phyloP scores from a whole-genome alignment of 2,329 filamentous ascomycete genomes.

The Cladosporium velox region DNA sequence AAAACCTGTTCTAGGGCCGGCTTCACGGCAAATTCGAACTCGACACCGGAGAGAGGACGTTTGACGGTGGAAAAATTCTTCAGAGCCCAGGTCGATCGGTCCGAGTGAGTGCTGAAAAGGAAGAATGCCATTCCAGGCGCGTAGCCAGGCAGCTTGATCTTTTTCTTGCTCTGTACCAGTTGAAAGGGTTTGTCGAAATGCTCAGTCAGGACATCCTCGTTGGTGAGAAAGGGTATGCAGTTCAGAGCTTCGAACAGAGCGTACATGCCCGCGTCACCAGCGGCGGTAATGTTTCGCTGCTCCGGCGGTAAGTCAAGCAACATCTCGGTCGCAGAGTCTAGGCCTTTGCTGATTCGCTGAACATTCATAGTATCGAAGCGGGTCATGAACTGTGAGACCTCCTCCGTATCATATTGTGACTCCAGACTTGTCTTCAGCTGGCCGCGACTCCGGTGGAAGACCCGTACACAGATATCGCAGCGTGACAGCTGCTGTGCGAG shows the following conservation, averaged over 20 bases:
- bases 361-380: slow-evolving; percentile 50
- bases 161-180: slow-evolving; percentile 74
- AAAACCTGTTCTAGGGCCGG: slow-evolving; percentile 71
- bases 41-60: slow-evolving; percentile 64
- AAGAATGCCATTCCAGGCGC: slow-evolving; percentile 84
- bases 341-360: slow-evolving; percentile 45
- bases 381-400: slow-evolving; percentile 47
- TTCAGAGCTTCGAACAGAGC: slow-evolving; percentile 87
- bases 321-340: slow-evolving; percentile 45
- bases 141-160: slow-evolving; percentile 73
- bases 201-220: slow-evolving; percentile 53
- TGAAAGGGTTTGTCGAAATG: slow-evolving; percentile 83
- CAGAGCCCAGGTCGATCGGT: slow-evolving; percentile 67
- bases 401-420: slow-evolving; percentile 47
- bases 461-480: slow-evolving; percentile 54
- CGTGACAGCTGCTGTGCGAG: slow-evolving; percentile 46
- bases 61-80: slow-evolving; percentile 68
- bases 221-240: slow-evolving; percentile 72
- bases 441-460: slow-evolving; percentile 48
- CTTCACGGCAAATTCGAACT: slow-evolving; percentile 86
- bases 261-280: slow-evolving; percentile 66
- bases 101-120: slow-evolving; percentile 71
- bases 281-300: slow-evolving; percentile 51
- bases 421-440: slow-evolving; percentile 45
- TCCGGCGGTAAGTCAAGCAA: slow-evolving; percentile 50